phyloP scores from a whole-genome alignment of 2,329 filamentous ascomycete species.

The Apiospora marii region DNA sequence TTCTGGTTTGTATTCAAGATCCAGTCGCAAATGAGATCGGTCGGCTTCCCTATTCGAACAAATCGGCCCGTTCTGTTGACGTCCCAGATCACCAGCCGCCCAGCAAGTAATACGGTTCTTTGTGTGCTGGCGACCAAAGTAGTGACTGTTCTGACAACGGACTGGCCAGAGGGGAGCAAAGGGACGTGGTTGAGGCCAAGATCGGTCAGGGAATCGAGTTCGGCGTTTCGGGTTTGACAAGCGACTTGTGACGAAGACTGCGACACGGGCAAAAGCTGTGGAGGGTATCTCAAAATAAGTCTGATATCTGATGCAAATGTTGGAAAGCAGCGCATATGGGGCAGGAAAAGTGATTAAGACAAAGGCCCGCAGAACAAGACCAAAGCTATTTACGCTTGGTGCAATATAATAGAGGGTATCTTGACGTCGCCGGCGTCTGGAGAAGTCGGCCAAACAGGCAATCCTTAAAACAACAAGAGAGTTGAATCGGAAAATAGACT shows the following conservation, averaged over 20 bases:
- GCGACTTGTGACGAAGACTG: not conserved
- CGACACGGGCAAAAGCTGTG: constrained; percentile 27
- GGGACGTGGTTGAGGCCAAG: not conserved
- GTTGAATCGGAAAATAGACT: constrained; percentile 22
- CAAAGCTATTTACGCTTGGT: not conserved
- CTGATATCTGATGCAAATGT: constrained; percentile 37
- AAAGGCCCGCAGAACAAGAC: constrained; percentile 6
- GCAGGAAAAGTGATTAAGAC: constrained; percentile 18
- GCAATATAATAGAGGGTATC: constrained; percentile 16
- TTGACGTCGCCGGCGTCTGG: constrained; percentile 13
- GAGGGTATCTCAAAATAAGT: constrained; percentile 37
- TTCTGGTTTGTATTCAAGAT: constrained; percentile 2
- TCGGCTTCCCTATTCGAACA: not conserved
- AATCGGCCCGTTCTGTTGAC: not conserved
- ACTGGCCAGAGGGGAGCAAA: not conserved
- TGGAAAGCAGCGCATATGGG: constrained; percentile 31
- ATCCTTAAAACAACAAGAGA: constrained; percentile 15
- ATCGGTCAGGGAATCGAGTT: constrained; percentile 4
- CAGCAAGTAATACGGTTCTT: not conserved
- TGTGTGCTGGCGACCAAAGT: not conserved
- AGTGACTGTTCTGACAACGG: not conserved
- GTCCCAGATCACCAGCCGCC: not conserved
- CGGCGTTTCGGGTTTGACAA: constrained; percentile 25
- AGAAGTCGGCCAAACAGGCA: not conserved
- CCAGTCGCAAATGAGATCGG: not conserved